Evolutionary conservation across 2,329 filamentous ascomycete species (phyloP).

Genomic region (Aspergillus hortae): DNA sequence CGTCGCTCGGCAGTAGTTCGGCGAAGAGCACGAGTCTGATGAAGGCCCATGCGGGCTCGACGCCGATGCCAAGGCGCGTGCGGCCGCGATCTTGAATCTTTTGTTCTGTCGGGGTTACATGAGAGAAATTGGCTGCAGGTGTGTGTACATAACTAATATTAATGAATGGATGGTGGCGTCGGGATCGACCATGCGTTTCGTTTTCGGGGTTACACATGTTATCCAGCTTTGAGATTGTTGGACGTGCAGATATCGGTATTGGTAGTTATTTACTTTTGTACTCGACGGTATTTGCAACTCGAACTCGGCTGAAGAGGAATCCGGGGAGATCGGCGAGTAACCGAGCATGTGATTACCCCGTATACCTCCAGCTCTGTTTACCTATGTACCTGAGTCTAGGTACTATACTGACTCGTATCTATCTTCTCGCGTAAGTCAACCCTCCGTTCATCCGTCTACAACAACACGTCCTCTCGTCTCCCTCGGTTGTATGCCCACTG

Average conservation of each 20-base stretch:
- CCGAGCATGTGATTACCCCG: too few species aligned
- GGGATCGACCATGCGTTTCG: not conserved
- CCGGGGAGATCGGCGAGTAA: too few species aligned
- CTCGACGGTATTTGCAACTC: too few species aligned
- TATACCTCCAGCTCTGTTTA: too few species aligned
- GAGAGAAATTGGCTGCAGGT: not conserved
- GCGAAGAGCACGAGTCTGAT: slow-evolving; percentile 27
- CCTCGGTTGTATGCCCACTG: too few species aligned
- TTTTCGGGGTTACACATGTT: not conserved
- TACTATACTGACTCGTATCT: too few species aligned
- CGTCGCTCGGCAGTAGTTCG: slow-evolving; percentile 14
- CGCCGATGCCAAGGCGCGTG: slow-evolving; percentile 32
- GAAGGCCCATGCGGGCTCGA: slow-evolving; percentile 34
- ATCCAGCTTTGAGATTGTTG: not conserved
- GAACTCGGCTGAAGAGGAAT: too few species aligned
- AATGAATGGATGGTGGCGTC: not conserved
- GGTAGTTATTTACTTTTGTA: not conserved
- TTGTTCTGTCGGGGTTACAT: not conserved
- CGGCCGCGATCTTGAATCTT: slow-evolving; percentile 22
- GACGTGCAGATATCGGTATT: not conserved
- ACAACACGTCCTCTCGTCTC: too few species aligned
- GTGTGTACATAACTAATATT: not conserved
- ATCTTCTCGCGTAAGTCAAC: too few species aligned
- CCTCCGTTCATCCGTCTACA: too few species aligned
- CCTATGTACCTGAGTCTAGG: too few species aligned